Conservation (phyloP, 2,329 filamentous ascomycete genomes). For the Chaetomiaceae sp. region DNA sequence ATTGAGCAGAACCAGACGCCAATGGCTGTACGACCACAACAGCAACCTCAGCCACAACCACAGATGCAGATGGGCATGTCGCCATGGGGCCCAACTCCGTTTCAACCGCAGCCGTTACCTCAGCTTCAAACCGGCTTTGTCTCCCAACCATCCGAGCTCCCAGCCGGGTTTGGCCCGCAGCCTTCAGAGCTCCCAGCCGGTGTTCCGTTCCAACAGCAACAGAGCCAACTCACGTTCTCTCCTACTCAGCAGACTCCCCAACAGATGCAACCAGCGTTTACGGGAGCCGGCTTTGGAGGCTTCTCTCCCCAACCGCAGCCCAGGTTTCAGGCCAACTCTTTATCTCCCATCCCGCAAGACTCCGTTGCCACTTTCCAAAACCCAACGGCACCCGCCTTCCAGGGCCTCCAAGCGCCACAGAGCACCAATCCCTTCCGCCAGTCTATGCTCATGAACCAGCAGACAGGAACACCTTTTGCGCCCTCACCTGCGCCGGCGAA, state of each 20-base stretch:
- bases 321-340: conserved; percentile 48
- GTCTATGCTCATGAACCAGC: conserved; percentile 69
- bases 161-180: conserved; percentile 36
- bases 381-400: conserved; percentile 40
- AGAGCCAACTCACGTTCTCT: conserved; percentile 30
- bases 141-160: conserved; percentile 38
- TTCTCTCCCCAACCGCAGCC: conserved; percentile 69
- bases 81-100: conserved; percentile 35
- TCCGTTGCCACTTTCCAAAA: conserved; percentile 48
- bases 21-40: conserved; percentile 48
- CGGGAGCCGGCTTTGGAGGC: conserved; percentile 79
- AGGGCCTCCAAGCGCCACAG: conserved; percentile 46
- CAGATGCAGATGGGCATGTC: conserved; percentile 35
- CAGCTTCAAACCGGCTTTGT: conserved; percentile 42
- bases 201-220: conserved; percentile 39
- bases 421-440: conserved; percentile 91
- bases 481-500: conserved; percentile 5
- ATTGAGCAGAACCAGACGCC: conserved; percentile 85
- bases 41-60: conserved; percentile 34
- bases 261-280: conserved; percentile 46
- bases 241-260: conserved; percentile 39
- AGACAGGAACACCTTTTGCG: conserved; percentile 31
- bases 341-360: conserved; percentile 57
- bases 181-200: too few relatives aligned
- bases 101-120: conserved; percentile 34